phyloP scores from a whole-genome alignment of 305 asterid genomes.

The Solanum hybrid region DNA sequence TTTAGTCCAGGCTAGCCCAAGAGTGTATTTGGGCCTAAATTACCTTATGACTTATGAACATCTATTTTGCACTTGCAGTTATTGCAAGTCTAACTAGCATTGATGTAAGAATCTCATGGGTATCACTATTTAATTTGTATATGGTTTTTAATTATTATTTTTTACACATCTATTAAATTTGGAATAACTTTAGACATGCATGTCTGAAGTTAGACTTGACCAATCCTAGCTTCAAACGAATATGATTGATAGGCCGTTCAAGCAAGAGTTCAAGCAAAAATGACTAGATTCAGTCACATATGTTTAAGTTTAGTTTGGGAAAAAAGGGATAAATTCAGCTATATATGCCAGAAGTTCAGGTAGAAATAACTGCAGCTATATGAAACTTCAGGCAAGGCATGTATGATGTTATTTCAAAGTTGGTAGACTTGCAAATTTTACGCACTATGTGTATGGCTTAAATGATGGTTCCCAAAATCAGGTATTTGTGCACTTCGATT shows the following conservation, averaged over 20 bases:
- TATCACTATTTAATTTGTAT: background rate
- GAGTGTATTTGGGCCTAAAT: background rate
- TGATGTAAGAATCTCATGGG: background rate
- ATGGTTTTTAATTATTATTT: background rate
- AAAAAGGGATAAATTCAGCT: no score
- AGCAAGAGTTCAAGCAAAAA: background rate
- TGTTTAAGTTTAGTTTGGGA: no score
- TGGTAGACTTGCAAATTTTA: no score
- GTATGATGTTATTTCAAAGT: no score
- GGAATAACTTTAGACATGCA: background rate
- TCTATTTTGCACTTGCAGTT: background rate
- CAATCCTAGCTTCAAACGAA: background rate
- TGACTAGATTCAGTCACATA: background rate
- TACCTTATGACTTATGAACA: background rate
- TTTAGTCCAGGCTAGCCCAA: background rate
- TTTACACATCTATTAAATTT: background rate
- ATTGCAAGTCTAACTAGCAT: background rate
- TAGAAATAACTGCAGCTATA: no score
- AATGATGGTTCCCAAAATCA: background rate
- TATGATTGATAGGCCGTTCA: background rate
- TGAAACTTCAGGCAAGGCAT: no score
- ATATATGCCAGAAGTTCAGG: no score
- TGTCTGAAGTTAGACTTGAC: background rate
- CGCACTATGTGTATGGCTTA: background rate
- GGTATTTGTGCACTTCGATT: background rate